Evolutionary conservation across 83 land plant species (phyloP).

Genomic region (Diphasiastrum complanatum): DNA sequence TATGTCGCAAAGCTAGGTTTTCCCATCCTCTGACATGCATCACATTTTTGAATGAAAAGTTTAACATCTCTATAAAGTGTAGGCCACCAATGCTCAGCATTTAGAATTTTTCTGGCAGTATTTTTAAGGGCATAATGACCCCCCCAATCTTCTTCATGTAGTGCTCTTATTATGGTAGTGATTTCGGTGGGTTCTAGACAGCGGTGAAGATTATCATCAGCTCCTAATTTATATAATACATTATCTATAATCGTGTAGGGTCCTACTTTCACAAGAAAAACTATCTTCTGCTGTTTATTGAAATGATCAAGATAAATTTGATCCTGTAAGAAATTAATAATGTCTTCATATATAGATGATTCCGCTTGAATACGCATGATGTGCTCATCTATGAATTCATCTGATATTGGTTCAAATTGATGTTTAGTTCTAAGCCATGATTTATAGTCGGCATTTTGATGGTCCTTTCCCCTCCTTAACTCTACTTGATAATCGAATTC

Average conservation of each 20-base stretch:
- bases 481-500: conserved; percentile 17
- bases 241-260: conserved; percentile 6
- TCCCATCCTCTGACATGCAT: conserved; percentile 18
- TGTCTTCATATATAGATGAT: background rate
- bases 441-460: conserved; percentile 15
- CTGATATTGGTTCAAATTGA: background rate
- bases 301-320: background rate
- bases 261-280: background rate
- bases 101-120: background rate
- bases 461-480: conserved; percentile 12
- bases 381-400: conserved; percentile 16
- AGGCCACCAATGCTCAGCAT: conserved; percentile 27
- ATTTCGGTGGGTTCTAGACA: conserved; percentile 17
- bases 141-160: conserved; percentile 12
- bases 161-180: background rate
- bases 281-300: background rate
- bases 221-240: conserved; percentile 8
- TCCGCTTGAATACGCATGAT: conserved; percentile 4
- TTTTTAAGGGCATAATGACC: conserved; percentile 18
- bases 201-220: conserved; percentile 17
- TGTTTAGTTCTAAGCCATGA: background rate
- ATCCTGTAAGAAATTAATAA: background rate
- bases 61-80: conserved; percentile 10
- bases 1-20: background rate
- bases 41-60: background rate